Percentiles rank a stretch among this genome's conserved stretches.
Evolutionary conservation across 495 filamentous ascomycete species (phyloP).

Genomic region (Penicillium fimorum): DNA sequence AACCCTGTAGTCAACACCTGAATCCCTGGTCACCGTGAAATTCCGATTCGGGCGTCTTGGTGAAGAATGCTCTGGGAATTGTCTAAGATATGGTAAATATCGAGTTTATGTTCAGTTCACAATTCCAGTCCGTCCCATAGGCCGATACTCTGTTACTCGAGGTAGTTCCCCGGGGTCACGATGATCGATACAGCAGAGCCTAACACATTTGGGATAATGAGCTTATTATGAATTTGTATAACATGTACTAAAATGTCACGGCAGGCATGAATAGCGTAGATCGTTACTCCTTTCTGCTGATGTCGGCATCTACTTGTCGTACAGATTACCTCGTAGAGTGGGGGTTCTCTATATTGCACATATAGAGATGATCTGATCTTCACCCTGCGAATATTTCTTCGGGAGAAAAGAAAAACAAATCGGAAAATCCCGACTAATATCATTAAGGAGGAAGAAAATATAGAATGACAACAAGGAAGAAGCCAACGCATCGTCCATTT

Average conservation of each 20-base stretch:
- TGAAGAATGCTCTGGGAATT: background rate
- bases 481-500: slow-evolving; percentile 8
- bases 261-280: background rate
- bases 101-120: background rate
- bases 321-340: background rate
- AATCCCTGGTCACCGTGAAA: slow-evolving; percentile 11
- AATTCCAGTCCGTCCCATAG: slow-evolving; percentile 25
- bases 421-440: background rate
- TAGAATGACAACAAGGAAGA: background rate
- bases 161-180: slow-evolving; percentile 2
- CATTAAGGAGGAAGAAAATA: background rate
- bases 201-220: slow-evolving; percentile 2
- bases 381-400: background rate
- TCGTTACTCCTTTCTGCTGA: background rate
- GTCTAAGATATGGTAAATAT: background rate
- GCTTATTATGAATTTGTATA: background rate
- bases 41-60: slow-evolving; percentile 17
- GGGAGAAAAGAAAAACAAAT: background rate
- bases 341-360: background rate
- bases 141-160: slow-evolving; percentile 3
- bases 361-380: slow-evolving; percentile 1
- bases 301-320: background rate
- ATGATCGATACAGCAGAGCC: slow-evolving; percentile 1
- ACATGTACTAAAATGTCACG: background rate
- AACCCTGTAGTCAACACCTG: slow-evolving; percentile 15